Conservation (phyloP, 768 basidiomycete species). For the Kwoniella sp. region DNA sequence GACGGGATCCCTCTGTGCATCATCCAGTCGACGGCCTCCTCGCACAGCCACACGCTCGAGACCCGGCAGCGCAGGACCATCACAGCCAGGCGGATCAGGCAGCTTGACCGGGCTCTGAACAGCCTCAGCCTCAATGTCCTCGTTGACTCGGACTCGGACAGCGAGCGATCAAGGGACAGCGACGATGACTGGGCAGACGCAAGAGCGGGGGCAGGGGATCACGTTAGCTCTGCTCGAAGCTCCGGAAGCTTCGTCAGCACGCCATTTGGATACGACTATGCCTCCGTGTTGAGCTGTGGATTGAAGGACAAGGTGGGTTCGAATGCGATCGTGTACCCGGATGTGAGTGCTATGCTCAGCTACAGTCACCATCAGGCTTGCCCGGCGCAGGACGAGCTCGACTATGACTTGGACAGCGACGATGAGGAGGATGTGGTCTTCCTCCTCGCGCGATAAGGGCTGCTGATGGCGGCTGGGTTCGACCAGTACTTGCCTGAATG, state of each 20-base stretch:
- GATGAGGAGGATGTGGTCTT: conserved; percentile 4
- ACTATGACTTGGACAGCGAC: not conserved
- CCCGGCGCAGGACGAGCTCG: not conserved
- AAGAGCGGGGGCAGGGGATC: not conserved
- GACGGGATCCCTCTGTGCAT: not conserved
- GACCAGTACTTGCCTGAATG: no score
- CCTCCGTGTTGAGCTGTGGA: not conserved
- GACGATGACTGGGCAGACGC: not conserved
- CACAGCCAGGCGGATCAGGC: not conserved
- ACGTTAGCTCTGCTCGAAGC: not conserved
- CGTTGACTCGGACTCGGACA: no score
- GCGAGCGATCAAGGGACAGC: not conserved
- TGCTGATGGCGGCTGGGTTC: no score
- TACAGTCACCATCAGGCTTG: no score
- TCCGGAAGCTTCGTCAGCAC: not conserved
- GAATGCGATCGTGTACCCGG: not conserved
- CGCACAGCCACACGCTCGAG: not conserved
- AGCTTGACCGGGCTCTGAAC: not conserved
- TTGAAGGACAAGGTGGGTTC: not conserved
- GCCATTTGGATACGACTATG: not conserved
- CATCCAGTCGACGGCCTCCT: not conserved
- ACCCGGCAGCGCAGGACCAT: not conserved
- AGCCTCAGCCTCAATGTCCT: not conserved
- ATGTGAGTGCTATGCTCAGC: not conserved
- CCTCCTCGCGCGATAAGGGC: no score